Evolutionary conservation across 2,329 filamentous ascomycete species (phyloP).

Genomic region (Curvularia lunata): DNA sequence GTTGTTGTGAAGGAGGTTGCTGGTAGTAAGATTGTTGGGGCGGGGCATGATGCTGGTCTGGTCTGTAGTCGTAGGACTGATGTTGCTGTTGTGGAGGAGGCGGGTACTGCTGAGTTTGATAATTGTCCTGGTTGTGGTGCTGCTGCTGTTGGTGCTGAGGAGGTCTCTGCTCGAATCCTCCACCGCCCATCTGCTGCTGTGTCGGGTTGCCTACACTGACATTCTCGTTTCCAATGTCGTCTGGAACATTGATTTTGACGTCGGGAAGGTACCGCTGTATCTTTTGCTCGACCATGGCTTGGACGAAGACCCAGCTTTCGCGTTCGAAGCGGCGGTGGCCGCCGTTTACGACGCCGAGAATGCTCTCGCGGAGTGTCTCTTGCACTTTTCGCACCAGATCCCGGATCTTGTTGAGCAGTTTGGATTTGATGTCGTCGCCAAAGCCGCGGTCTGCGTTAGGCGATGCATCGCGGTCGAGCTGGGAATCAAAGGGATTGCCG

Average conservation of each 20-base stretch:
- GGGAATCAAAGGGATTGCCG: constrained; percentile 39
- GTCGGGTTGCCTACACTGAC: constrained; percentile 37
- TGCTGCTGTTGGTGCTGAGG: constrained; percentile 15
- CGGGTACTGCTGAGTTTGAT: constrained; percentile 4
- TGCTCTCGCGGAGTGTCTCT: constrained; percentile 38
- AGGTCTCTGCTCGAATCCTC: constrained; percentile 10
- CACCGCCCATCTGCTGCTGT: constrained; percentile 20
- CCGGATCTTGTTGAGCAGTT: constrained; percentile 35
- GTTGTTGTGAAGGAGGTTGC: constrained; percentile 5
- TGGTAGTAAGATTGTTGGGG: constrained; percentile 7
- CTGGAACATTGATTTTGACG: constrained; percentile 39
- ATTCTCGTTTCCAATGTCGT: constrained; percentile 41
- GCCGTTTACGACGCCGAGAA: constrained; percentile 40
- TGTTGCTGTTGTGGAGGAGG: constrained; percentile 3
- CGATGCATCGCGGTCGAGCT: constrained; percentile 37
- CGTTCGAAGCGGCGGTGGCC: constrained; percentile 41
- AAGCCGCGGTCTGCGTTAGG: constrained; percentile 33
- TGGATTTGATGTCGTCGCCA: constrained; percentile 39
- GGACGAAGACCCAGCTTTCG: constrained; percentile 42
- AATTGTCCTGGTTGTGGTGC: constrained; percentile 12
- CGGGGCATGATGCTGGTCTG: background rate
- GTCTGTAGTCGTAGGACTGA: background rate
- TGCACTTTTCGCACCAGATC: constrained; percentile 38
- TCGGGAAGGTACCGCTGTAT: constrained; percentile 39
- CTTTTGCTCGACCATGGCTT: constrained; percentile 41